Percentiles rank a stretch among this genome's conserved stretches.
Evolutionary conservation across 1,284 basidiomycete species (phyloP).

Genomic region (Calocybe gambosa): DNA sequence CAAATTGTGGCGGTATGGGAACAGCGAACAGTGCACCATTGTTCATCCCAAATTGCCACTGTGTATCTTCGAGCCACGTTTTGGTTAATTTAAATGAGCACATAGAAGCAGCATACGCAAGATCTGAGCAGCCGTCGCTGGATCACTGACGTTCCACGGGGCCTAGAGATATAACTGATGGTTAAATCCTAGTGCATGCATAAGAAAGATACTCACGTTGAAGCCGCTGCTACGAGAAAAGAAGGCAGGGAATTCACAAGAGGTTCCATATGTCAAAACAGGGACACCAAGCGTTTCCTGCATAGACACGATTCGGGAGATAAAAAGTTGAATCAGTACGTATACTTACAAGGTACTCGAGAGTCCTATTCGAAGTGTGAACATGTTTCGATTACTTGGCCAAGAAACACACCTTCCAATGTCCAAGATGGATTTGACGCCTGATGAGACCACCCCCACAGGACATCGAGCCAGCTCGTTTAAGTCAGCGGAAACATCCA

Average conservation of each 20-base stretch:
- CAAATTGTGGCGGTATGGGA: slow-evolving; percentile 81
- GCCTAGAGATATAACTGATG: slow-evolving; percentile 33
- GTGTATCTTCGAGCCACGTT: slow-evolving; percentile 39
- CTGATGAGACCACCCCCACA: slow-evolving; percentile 89
- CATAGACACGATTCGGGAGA: slow-evolving; percentile 2
- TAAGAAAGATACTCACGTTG: slow-evolving; percentile 43
- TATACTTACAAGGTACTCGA: slow-evolving; percentile 80
- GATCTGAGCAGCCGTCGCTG: slow-evolving; percentile 59
- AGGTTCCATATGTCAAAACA: slow-evolving; percentile 74
- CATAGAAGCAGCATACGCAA: slow-evolving; percentile 42
- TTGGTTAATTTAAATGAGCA: slow-evolving; percentile 11
- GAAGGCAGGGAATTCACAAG: slow-evolving; percentile 90
- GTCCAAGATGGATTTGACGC: slow-evolving; percentile 94
- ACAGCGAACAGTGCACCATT: slow-evolving; percentile 83
- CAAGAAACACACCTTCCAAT: slow-evolving; percentile 59
- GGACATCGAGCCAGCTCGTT: slow-evolving; percentile 79
- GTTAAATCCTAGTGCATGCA: slow-evolving; percentile 5
- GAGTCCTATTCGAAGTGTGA: slow-evolving; percentile 47
- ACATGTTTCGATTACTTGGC: background rate
- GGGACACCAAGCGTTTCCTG: slow-evolving; percentile 97
- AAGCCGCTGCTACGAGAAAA: slow-evolving; percentile 83
- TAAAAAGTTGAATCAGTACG: background rate
- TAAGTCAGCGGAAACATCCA: slow-evolving; percentile 95
- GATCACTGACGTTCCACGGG: slow-evolving; percentile 63
- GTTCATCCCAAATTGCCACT: slow-evolving; percentile 56